phyloP scores from a whole-genome alignment of 345 rosid species.

The Euphorbia pulcherrima region DNA sequence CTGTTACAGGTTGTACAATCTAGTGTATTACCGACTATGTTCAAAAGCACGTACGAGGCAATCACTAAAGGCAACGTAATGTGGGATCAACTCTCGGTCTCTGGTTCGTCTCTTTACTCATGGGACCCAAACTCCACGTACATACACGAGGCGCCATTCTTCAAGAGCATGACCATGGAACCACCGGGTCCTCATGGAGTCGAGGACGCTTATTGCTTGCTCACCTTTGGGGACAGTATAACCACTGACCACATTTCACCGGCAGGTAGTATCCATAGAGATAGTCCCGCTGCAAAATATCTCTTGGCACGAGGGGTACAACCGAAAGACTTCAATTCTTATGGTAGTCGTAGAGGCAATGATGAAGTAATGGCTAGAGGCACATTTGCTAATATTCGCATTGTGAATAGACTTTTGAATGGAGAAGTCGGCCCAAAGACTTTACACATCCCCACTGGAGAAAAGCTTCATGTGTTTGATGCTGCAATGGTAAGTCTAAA shows the following conservation, averaged over 20 bases:
- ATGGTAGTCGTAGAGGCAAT: slow-evolving; percentile 94
- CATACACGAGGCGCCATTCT: slow-evolving; percentile 92
- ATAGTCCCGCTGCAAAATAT: slow-evolving; percentile 83
- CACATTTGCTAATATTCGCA: slow-evolving; percentile 86
- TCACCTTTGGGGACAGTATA: slow-evolving; percentile 81
- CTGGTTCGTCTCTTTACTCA: slow-evolving; percentile 44
- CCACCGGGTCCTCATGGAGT: slow-evolving; percentile 88
- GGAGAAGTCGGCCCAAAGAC: slow-evolving; percentile 96
- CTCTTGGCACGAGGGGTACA: slow-evolving; percentile 66
- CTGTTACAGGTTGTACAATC: slow-evolving; percentile 66
- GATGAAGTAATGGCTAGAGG: slow-evolving; percentile 97
- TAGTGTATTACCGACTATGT: slow-evolving; percentile 82
- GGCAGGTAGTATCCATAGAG: slow-evolving; percentile 88
- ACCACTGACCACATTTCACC: slow-evolving; percentile 97
- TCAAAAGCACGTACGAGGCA: slow-evolving; percentile 72
- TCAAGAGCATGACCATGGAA: slow-evolving; percentile 77
- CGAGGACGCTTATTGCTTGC: slow-evolving; percentile 81
- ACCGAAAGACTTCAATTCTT: slow-evolving; percentile 83
- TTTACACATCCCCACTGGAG: slow-evolving; percentile 81
- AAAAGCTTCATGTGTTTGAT: slow-evolving; percentile 85
- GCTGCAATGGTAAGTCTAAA: slow-evolving; percentile 79
- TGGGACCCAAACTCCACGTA: slow-evolving; percentile 86
- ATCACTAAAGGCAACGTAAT: slow-evolving; percentile 80
- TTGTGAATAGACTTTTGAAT: slow-evolving; percentile 82
- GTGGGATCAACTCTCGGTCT: slow-evolving; percentile 73